Evolutionary conservation across 1,284 basidiomycete species (phyloP).

Genomic region (Xerocomus amazonicus): DNA sequence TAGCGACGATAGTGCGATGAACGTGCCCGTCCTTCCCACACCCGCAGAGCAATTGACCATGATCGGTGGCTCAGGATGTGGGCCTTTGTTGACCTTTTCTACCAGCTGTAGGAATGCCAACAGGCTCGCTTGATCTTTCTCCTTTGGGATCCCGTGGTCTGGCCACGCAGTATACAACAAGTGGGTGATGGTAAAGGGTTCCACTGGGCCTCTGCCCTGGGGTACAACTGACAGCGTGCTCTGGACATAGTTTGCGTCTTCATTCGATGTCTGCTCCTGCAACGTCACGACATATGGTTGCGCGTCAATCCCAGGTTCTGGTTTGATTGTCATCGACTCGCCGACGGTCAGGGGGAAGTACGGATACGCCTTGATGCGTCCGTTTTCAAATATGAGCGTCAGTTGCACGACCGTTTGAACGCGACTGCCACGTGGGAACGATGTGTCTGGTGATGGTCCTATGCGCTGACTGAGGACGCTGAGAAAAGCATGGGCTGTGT

Average conservation of each 20-base stretch:
- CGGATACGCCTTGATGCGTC: conserved; percentile 65
- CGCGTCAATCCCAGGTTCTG: conserved; percentile 41
- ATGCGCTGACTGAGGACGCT: conserved; percentile 57
- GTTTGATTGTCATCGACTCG: conserved; percentile 46
- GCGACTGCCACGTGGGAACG: conserved; percentile 34
- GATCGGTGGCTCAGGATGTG: conserved; percentile 63
- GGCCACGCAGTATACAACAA: conserved; percentile 78
- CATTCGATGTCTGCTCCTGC: conserved; percentile 39
- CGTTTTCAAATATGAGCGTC: conserved; percentile 63
- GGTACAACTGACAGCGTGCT: conserved; percentile 45
- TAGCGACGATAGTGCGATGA: conserved; percentile 74
- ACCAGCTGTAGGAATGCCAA: conserved; percentile 62
- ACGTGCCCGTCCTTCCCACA: conserved; percentile 87
- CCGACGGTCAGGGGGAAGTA: conserved; percentile 69
- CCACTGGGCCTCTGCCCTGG: conserved; percentile 26
- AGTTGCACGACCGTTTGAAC: conserved; percentile 78
- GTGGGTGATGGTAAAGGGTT: conserved; percentile 59
- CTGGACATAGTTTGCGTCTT: conserved; percentile 57
- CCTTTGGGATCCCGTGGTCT: conserved; percentile 72
- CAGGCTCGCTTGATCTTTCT: conserved; percentile 52
- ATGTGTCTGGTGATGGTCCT: conserved; percentile 34
- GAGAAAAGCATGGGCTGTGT: conserved; percentile 71
- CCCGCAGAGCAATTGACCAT: conserved; percentile 88
- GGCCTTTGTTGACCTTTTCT: conserved; percentile 53
- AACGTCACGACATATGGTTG: conserved; percentile 55